A percentile compares a stretch with the other conserved stretches of the same genome.
Conservation (phyloP, 441 rosid species). For the Gossypium davidsonii region DNA sequence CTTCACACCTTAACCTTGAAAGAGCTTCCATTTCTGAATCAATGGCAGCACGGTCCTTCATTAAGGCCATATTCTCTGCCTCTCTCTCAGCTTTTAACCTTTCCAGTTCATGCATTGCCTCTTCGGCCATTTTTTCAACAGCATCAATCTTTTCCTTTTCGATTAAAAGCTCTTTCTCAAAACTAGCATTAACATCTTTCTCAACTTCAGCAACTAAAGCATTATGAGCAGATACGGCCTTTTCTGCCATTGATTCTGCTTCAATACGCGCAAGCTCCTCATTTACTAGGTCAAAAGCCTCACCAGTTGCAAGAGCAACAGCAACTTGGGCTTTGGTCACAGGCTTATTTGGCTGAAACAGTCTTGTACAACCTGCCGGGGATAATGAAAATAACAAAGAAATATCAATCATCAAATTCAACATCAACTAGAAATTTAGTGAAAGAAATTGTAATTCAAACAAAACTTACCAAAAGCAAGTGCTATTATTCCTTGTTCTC, state of each 20-base stretch:
- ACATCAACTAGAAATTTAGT: conserved; percentile 3
- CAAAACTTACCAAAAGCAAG: conserved; percentile 79
- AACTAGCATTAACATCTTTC: conserved; percentile 70
- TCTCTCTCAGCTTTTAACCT: conserved; percentile 65
- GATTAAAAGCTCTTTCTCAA: conserved; percentile 57
- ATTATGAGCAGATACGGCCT: conserved; percentile 69
- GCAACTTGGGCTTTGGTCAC: conserved; percentile 95
- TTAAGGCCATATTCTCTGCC: conserved; percentile 51
- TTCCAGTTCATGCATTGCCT: conserved; percentile 62
- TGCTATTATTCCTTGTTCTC: conserved; percentile 80
- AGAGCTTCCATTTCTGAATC: conserved; percentile 87
- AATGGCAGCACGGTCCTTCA: conserved; percentile 61
- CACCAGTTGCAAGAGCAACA: conserved; percentile 76
- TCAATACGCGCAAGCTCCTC: conserved; percentile 91
- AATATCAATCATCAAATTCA: conserved; percentile 18
- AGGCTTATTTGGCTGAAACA: conserved; percentile 90
- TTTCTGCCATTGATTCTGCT: conserved; percentile 93
- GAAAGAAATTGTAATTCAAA: conserved; percentile 2
- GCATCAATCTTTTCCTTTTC: conserved; percentile 68
- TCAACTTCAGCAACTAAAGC: conserved; percentile 80
- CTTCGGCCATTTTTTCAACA: conserved; percentile 81
- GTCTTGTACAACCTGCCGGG: conserved; percentile 66
- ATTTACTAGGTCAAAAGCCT: conserved; percentile 62
- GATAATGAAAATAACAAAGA: background rate
- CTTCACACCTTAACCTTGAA: conserved; percentile 55